phyloP scores from a whole-genome alignment of 371 early-diverging fungal genomes.

The Funneliformis caledonium region DNA sequence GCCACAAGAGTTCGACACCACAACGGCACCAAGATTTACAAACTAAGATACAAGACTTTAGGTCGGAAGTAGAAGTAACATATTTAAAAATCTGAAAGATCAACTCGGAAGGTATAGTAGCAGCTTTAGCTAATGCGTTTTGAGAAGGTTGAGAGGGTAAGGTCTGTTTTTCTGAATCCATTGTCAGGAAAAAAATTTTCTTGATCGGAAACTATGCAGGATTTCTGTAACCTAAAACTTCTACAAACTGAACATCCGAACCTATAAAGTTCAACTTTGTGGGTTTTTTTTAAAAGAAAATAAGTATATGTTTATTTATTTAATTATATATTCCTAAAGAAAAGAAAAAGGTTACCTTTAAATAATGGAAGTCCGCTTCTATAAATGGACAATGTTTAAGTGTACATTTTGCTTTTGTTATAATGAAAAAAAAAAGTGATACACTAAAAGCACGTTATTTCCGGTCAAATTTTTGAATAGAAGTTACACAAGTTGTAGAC shows the following conservation, averaged over 20 bases:
- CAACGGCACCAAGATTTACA: constrained; percentile 56
- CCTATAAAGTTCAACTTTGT: background rate
- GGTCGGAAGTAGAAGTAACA: constrained; percentile 49
- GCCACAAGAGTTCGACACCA: constrained; percentile 58
- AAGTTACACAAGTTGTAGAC: background rate
- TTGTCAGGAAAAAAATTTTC: background rate
- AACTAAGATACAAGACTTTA: constrained; percentile 50
- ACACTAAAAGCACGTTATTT: background rate
- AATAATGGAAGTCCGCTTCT: background rate
- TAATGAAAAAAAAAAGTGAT: background rate
- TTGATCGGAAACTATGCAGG: constrained; percentile 2
- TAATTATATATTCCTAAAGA: background rate
- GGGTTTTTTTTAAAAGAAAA: background rate
- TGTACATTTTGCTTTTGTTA: background rate
- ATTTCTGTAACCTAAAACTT: background rate
- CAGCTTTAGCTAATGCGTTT: constrained; percentile 22
- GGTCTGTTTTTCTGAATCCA: constrained; percentile 6
- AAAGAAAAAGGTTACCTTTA: background rate
- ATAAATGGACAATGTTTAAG: background rate
- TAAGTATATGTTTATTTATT: too few species aligned
- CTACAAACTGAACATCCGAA: background rate
- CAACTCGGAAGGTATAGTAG: constrained; percentile 47
- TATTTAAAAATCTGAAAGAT: constrained; percentile 55
- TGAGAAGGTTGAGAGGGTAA: background rate
- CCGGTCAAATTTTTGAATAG: background rate